Evolutionary conservation across 805 yeast genomes (phyloP).

Genomic region (Candida odintsovae): DNA sequence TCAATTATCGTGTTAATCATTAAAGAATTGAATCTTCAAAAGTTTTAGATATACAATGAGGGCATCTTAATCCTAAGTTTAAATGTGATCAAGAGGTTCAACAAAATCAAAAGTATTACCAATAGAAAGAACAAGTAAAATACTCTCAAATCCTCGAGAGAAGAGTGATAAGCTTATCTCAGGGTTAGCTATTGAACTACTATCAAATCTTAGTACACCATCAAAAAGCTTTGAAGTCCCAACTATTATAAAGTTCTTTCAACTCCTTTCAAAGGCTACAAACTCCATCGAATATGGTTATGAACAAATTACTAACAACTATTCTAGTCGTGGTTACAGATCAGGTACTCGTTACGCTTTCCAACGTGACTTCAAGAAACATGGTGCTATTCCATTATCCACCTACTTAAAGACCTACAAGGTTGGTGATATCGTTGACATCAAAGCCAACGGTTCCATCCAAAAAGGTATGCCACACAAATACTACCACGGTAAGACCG

Average conservation of each 20-base stretch:
- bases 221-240: no score
- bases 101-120: no score
- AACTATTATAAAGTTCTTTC: neutral
- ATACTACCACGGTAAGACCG: constrained; percentile 99
- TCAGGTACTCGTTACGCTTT: constrained; percentile 99
- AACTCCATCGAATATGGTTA: neutral
- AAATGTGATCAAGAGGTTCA: neutral
- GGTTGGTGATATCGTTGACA: constrained; percentile 99
- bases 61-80: neutral
- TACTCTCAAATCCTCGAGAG: neutral
- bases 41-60: neutral
- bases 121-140: no score
- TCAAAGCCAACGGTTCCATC: constrained; percentile 98
- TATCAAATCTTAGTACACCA: neutral
- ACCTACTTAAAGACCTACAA: constrained; percentile 97
- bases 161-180: no score
- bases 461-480: constrained; percentile 99
- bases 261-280: neutral
- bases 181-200: neutral
- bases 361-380: constrained; percentile 97
- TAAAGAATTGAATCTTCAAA: neutral
- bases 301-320: constrained; percentile 11
- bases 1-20: neutral
- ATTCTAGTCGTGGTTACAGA: constrained; percentile 92
- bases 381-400: constrained; percentile 91